These are phyloP conservation scores for Smittium culicis DNA, from an alignment of 371 early-diverging fungal species.

Conservation along the genomic window DNA sequence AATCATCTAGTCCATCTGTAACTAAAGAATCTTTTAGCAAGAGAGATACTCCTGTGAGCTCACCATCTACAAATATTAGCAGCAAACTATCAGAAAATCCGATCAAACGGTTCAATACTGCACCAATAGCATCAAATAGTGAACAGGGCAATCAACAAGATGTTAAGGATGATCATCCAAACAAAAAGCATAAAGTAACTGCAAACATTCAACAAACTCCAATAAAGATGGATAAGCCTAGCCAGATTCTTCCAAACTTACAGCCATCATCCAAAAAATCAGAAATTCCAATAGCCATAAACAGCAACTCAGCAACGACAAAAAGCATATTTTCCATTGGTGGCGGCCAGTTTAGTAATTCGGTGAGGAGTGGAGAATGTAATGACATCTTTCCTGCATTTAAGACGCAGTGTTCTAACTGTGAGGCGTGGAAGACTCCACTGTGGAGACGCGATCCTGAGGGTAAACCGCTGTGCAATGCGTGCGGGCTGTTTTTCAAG, in stretches of 20 bases:
- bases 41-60: too few relatives aligned
- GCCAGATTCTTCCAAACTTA: not conserved
- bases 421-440: not conserved
- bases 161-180: not conserved
- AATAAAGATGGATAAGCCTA: not conserved
- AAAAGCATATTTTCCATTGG: not conserved
- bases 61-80: not conserved
- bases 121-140: not conserved
- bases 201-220: not conserved
- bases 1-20: not conserved
- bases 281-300: not conserved
- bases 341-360: not conserved
- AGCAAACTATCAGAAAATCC: not conserved
- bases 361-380: not conserved
- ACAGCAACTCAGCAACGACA: not conserved
- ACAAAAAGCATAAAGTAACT: not conserved
- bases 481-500: not conserved
- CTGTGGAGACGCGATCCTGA: not conserved
- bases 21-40: too few relatives aligned
- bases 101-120: not conserved
- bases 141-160: not conserved
- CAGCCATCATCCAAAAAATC: not conserved
- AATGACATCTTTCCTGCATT: not conserved
- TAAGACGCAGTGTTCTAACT: not conserved
- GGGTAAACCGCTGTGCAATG: not conserved